Percentiles rank a stretch among this genome's conserved stretches.
phyloP scores from a whole-genome alignment of 169 alveolate species.

The Cryptosporidium sp. region DNA sequence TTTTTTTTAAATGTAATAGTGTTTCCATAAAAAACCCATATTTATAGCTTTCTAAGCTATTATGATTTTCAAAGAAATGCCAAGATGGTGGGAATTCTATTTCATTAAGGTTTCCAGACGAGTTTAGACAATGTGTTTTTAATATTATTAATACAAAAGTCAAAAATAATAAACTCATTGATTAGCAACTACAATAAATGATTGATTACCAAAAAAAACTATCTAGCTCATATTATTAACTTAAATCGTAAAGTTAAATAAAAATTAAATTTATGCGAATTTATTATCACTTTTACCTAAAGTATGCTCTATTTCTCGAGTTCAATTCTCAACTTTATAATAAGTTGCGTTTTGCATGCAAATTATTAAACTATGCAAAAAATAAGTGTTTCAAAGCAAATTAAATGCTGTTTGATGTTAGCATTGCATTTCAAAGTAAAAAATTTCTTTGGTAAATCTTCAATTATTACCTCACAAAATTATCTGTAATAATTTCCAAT shows the following conservation, averaged over 20 bases:
- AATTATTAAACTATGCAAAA: background rate
- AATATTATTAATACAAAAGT: background rate
- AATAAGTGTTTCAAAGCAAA: background rate
- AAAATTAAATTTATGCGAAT: background rate
- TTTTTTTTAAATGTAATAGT: background rate
- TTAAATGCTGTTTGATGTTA: no score
- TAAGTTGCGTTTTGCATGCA: slow-evolving; percentile 10
- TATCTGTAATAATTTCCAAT: background rate
- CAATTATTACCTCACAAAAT: background rate
- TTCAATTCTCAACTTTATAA: background rate
- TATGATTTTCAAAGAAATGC: slow-evolving; percentile 75
- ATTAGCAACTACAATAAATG: background rate
- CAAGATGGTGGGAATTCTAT: slow-evolving; percentile 74
- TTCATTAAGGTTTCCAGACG: background rate
- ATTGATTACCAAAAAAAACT: background rate
- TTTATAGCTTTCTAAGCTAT: slow-evolving; percentile 55
- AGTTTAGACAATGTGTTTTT: background rate
- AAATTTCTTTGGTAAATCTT: no score
- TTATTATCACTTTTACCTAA: slow-evolving; percentile 17
- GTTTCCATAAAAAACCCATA: slow-evolving; percentile 39
- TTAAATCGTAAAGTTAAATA: background rate
- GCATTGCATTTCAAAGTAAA: no score
- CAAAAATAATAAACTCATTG: slow-evolving; percentile 13
- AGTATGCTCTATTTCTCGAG: slow-evolving; percentile 34
- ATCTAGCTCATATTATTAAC: background rate